Evolutionary conservation across 768 basidiomycete species (phyloP), one percentile per base, ranked within the genome.

Genomic region (Boletus patriciae): DNA sequence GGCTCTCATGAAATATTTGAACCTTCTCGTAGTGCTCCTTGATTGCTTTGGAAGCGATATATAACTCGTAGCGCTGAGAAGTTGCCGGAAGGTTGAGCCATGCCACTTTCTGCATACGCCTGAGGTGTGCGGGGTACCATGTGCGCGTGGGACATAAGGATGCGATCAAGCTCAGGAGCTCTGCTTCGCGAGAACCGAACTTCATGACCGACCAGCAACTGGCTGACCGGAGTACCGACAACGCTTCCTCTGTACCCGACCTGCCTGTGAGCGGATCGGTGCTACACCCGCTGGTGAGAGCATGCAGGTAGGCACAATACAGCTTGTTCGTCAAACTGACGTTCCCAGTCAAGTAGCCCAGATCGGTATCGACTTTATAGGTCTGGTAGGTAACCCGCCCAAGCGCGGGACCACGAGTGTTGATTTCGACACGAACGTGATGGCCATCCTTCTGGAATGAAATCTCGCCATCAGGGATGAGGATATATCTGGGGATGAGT

Each of bases 231-330:
- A 83, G 64, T 43, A 75, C 62, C 45, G 68, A 60, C 19, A 81
- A 60, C 0, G 80, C 80, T 45, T 80, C 73, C 40, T 78, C 74
- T 1, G 75, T 74, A 4, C 81, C 81, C 0, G 76, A 77, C 9
- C 74, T 74, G 18, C 62, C 60, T 1, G 76, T 78, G 19, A 83
- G 66, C 4, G 78, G 77, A 63, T 83, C 81, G 12, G 71, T 68
- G 16, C 76, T 63, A 45, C 72, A 73, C 43, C 75, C 72, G 21
- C 76, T 75, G 3, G 74, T 80, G 3, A 80, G 54, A 18, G 78
- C 76, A 43, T 83, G 82, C 16, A 83, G 68, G 49, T 78, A 78
- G 3, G 74, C 67, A 44, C 68, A 70, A 52, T 71, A 79, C 9
- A 80, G 64, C 40, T 63, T 63, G 54, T 66, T 69, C 1, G 55